Base-by-base conservation (phyloP, 345 rosid genomes). In the Eucalyptus cladocalyx region DNA sequence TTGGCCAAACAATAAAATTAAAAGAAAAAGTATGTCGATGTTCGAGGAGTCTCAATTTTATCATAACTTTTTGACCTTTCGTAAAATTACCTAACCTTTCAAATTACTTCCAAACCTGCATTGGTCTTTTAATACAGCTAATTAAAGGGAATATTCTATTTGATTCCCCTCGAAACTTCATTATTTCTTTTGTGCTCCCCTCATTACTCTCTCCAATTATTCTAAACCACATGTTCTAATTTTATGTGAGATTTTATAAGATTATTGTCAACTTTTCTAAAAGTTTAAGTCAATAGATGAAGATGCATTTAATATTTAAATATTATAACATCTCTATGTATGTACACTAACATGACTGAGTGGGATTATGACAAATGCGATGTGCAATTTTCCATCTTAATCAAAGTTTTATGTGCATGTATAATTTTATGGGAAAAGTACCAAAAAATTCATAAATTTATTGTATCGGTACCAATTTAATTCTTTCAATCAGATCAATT, bases 291-390 rank as follows among this genome's bases (percentile, higher is more conserved):
- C 24, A 13, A 11, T 10, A 56, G 14, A 10, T 24, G 0, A 56
- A 56, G 13, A 56, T 3, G 0, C 2, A 0, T 24, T 56, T 56
- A 24, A 23, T 56, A 24, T 10, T 56, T 24, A 56, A 11, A 56
- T 24, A 56, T 56, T 24, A 11, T 23, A 11, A 56, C 62, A 56
- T 56, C 6, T 56, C 62, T 56, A 23, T 24, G 30, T 2, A 26
- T 24, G 62, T 56, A 56, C 13, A 19, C 30, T 23, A 56, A 14
- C 30, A 24, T 1, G 14, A 30, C 3, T 11, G 8, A 37, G 45
- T 21, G 40, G 8, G 81, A 72, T 72, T 10, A 10, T 34, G 12
- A 72, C 26, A 12, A 34, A 76, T 37, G 15, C 21, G 47, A 76
- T 6, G 45, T 76, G 83, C 28, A 76, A 37, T 37, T 76, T 72